These are phyloP conservation scores for Monilinia polystroma DNA, from an alignment of 2,329 filamentous ascomycete species.

Conservation along the genomic window DNA sequence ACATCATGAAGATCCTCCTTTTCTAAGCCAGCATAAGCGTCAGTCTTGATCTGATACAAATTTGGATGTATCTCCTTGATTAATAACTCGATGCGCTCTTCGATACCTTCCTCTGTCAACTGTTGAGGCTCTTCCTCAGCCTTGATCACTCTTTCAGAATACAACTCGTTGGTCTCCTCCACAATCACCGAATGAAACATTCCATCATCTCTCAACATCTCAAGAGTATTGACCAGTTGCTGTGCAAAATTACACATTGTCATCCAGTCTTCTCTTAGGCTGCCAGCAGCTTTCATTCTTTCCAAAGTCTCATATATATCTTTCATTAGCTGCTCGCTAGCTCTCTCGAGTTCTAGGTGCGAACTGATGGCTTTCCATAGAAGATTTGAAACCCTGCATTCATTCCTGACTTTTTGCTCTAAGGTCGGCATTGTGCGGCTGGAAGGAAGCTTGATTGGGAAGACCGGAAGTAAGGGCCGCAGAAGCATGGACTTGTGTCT, in stretches of 20 bases:
- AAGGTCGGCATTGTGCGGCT: not conserved
- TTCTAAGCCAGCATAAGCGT: not conserved
- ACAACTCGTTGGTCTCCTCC: not conserved
- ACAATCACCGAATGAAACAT: not conserved
- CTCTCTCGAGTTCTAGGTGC: conserved; percentile 10
- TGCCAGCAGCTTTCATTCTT: not conserved
- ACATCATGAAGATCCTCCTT: not conserved
- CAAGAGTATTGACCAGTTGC: not conserved
- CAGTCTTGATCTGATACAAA: not conserved
- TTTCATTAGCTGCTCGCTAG: not conserved
- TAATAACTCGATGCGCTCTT: not conserved
- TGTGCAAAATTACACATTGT: not conserved
- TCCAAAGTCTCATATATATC: not conserved
- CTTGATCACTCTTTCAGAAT: not conserved
- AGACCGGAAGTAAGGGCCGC: not conserved
- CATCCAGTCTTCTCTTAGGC: not conserved
- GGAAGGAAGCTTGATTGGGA: not conserved
- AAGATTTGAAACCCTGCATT: not conserved
- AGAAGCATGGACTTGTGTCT: not conserved
- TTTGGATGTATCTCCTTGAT: conserved; percentile 7
- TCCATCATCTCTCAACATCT: not conserved
- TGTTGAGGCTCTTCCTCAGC: not conserved
- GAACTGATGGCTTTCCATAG: not conserved
- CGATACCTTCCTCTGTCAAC: not conserved
- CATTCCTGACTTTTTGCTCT: not conserved